A percentile compares a stretch with the other conserved stretches of the same genome.
Evolutionary conservation across 2,329 filamentous ascomycete species (phyloP).

Genomic region (Aspergillus hiratsukae): DNA sequence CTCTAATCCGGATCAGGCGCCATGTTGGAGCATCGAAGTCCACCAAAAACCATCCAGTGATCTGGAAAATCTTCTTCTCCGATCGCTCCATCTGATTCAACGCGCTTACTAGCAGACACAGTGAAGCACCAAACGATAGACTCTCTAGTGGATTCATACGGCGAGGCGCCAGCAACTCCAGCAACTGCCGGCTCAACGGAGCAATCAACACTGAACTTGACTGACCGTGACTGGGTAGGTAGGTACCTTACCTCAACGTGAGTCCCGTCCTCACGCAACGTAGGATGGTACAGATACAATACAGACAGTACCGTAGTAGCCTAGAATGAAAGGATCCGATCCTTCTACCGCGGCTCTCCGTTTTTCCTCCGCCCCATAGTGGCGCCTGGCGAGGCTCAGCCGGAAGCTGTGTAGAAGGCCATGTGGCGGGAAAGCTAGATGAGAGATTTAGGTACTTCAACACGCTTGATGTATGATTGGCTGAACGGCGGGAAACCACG

Average conservation of each 20-base stretch:
- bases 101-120: not conserved
- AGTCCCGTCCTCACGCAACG: not conserved
- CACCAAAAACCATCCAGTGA: no score
- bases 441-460: not conserved
- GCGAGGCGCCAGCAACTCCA: no score
- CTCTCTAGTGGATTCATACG: not conserved
- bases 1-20: no score
- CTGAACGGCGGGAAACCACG: not conserved
- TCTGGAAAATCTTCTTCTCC: not conserved
- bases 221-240: not conserved
- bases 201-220: not conserved
- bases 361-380: constrained; percentile 5
- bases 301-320: not conserved
- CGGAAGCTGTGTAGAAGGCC: not conserved
- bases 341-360: constrained; percentile 4
- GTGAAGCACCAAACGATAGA: not conserved
- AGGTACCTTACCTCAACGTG: not conserved
- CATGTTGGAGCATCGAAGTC: no score
- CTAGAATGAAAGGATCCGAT: not conserved
- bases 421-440: not conserved
- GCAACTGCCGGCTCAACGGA: not conserved
- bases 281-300: not conserved
- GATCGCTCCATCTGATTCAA: not conserved
- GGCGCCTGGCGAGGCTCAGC: not conserved
- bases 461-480: not conserved